These are phyloP conservation scores for Agaricus bisporus DNA, from an alignment of 768 basidiomycete species.

Conservation along the genomic window DNA sequence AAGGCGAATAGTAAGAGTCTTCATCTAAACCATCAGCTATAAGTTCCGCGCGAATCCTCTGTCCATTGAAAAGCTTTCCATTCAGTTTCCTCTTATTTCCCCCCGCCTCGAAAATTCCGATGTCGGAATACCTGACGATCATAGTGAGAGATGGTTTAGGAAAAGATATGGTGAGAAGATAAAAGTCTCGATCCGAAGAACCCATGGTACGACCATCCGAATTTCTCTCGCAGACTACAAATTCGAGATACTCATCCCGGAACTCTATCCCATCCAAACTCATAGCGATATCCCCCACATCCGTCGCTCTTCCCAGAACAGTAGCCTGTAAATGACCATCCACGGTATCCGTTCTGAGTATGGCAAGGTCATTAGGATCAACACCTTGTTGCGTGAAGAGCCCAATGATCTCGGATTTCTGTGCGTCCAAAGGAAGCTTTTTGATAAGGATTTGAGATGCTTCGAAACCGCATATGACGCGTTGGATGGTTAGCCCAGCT, in stretches of 20 bases:
- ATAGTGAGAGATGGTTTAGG: constrained; percentile 37
- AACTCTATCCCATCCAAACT: constrained; percentile 47
- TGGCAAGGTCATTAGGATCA: constrained; percentile 1
- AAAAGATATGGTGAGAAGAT: constrained; percentile 48
- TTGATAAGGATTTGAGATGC: constrained; percentile 12
- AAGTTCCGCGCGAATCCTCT: constrained; percentile 35
- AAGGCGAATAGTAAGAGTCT: not conserved
- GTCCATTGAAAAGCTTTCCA: constrained; percentile 27
- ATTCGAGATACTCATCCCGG: constrained; percentile 31
- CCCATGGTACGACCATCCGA: constrained; percentile 35
- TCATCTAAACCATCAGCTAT: constrained; percentile 14
- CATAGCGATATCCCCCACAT: constrained; percentile 33
- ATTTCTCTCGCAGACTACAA: constrained; percentile 36
- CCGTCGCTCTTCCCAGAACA: constrained; percentile 35
- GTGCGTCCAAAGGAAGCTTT: constrained; percentile 11
- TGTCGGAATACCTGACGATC: constrained; percentile 34
- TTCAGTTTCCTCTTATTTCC: constrained; percentile 32
- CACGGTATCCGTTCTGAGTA: constrained; percentile 15
- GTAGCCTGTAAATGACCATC: constrained; percentile 30
- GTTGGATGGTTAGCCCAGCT: constrained; percentile 14
- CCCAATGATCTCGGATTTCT: constrained; percentile 9
- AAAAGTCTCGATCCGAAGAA: constrained; percentile 21
- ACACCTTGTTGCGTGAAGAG: constrained; percentile 13
- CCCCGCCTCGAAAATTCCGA: constrained; percentile 20
- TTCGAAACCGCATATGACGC: constrained; percentile 14